phyloP scores from a whole-genome alignment of 2,329 filamentous ascomycete genomes.

The Aureobasidium lini region DNA sequence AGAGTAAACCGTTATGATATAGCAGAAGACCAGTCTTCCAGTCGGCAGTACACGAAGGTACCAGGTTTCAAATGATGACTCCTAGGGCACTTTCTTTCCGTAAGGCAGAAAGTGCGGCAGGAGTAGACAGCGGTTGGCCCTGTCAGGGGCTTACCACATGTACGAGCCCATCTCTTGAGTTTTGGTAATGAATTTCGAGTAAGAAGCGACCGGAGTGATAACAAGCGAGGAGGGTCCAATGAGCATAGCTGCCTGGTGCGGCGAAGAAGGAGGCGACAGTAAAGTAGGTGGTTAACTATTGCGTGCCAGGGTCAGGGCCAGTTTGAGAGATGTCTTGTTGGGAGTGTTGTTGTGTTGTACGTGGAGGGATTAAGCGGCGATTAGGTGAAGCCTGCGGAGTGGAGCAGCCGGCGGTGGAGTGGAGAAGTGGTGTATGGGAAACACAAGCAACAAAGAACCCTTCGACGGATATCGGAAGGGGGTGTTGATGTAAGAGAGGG shows the following conservation, averaged over 20 bases:
- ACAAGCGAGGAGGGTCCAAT: neutral
- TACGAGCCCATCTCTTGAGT: constrained; percentile 12
- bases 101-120: constrained; percentile 10
- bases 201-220: constrained; percentile 14
- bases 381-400: neutral
- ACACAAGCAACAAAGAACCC: constrained; percentile 1
- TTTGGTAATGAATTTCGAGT: constrained; percentile 5
- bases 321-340: neutral
- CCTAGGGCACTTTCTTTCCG: constrained; percentile 2
- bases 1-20: constrained; percentile 15
- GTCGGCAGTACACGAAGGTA: constrained; percentile 8
- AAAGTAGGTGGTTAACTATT: neutral
- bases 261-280: neutral
- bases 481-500: neutral
- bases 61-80: constrained; percentile 6
- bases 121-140: constrained; percentile 12
- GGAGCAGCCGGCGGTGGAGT: neutral
- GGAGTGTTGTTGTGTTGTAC: neutral
- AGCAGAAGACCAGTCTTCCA: constrained; percentile 13
- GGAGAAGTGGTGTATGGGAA: constrained; percentile 2
- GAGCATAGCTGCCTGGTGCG: constrained; percentile 8
- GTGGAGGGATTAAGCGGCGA: constrained; percentile 11
- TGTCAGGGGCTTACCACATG: constrained; percentile 14
- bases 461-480: neutral
- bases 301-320: neutral